Base-by-base conservation (phyloP, 176 grass and related monocot species). In the Musa acuminata region DNA sequence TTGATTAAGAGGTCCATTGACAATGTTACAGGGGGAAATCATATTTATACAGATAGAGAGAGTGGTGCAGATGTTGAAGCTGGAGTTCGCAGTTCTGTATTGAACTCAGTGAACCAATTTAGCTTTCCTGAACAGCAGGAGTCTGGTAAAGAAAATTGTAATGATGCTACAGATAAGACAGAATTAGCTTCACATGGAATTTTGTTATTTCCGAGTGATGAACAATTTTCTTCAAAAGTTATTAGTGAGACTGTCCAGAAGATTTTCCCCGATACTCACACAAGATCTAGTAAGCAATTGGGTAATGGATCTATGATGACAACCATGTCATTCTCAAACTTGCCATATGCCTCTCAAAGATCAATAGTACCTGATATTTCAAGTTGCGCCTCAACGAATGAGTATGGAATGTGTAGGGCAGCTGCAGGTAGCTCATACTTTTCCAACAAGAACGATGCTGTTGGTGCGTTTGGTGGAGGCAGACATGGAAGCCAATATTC, bases 181-280 rank as follows among this genome's bases (percentile, higher is more conserved):
- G 69, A 24, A 25, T 70, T 78, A 76, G 59, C 64, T 82, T 74
- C 20, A 51, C 77, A 60, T 58, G 82, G 82, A 80, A 77, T 50
- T 43, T 49, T 72, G 53, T 79, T 63, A 67, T 70, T 51, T 72
- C 72, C 80, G 57, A 84, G 78, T 19, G 25, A 69, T 9, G 22
- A 77, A 80, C 27, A 84, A 29, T 51, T 49, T 72, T 50, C 62
- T 74, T 68, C 69, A 29, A 54, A 29, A 65, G 71, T 77, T 86
- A 74, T 67, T 69, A 74, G 35, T 72, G 76, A 67, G 72, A 62
- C 60, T 51, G 49, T 62, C 21, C 55, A 51, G 14, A 64, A 65
- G 74, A 50, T 68, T 72, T 76, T 77, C 64, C 75, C 87, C 57
- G 12, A 75, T 89, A 69, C 49, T 80, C 23, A 51, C 64, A 82